Percentiles rank a stretch among this genome's conserved stretches.
Conservation (phyloP, 768 basidiomycete species). For the Termitomyces sp. region DNA sequence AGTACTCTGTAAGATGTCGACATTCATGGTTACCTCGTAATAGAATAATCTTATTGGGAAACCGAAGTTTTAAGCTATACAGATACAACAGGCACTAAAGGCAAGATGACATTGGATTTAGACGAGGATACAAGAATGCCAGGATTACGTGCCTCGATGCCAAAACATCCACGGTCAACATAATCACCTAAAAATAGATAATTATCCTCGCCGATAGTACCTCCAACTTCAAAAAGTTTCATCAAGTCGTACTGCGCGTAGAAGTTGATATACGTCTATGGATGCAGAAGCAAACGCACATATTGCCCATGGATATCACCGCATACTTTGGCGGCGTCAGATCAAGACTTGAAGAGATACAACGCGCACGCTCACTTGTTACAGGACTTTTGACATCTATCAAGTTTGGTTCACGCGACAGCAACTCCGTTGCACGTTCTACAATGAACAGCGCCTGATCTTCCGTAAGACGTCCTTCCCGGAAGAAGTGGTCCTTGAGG, state of each 20-base stretch:
- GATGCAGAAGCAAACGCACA: slow-evolving; percentile 33
- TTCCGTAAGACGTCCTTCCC: slow-evolving; percentile 80
- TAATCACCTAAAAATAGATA: slow-evolving; percentile 97
- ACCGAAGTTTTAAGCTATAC: slow-evolving; percentile 88
- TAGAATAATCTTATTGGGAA: slow-evolving; percentile 75
- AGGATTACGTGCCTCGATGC: slow-evolving; percentile 40
- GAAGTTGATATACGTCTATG: neutral
- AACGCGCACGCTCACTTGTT: slow-evolving; percentile 58
- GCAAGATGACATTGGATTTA: slow-evolving; percentile 15
- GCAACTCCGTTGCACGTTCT: slow-evolving; percentile 54
- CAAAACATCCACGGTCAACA: slow-evolving; percentile 93
- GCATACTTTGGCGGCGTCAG: slow-evolving; percentile 55
- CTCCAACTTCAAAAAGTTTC: slow-evolving; percentile 96
- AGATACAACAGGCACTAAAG: slow-evolving; percentile 83
- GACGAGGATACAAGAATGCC: neutral
- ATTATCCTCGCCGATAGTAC: slow-evolving; percentile 70
- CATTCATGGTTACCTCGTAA: slow-evolving; percentile 98
- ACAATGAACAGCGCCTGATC: slow-evolving; percentile 83
- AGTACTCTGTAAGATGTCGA: slow-evolving; percentile 93
- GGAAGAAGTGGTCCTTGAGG: slow-evolving; percentile 85
- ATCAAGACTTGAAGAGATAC: neutral
- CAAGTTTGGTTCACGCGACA: slow-evolving; percentile 78
- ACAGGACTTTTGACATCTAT: slow-evolving; percentile 85
- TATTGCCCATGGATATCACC: slow-evolving; percentile 99
- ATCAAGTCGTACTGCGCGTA: slow-evolving; percentile 83